Percentiles rank a stretch among this genome's conserved stretches.
Evolutionary conservation across 1,139 yeast genomes (phyloP).

Genomic region (Zygoascus hellenicus): DNA sequence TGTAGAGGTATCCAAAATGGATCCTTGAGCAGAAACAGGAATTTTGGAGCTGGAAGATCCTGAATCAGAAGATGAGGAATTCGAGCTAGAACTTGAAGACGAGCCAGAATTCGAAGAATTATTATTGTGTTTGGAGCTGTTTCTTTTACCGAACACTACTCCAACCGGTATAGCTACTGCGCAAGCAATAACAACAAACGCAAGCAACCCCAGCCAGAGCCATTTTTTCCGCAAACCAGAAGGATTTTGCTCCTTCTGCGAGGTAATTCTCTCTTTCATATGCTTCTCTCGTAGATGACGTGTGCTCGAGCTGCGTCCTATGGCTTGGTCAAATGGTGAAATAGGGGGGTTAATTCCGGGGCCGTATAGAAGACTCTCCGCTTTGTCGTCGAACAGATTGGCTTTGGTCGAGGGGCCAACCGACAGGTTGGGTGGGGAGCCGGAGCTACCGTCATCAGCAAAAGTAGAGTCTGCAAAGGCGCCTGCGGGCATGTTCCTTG

Average conservation of each 20-base stretch:
- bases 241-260: not conserved
- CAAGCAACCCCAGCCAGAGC: slow-evolving; percentile 16
- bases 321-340: no score
- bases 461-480: no score
- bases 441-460: no score
- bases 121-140: not conserved
- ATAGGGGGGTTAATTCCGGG: no score
- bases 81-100: slow-evolving; percentile 6
- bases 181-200: slow-evolving; percentile 21
- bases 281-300: no score
- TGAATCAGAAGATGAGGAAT: not conserved
- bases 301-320: no score
- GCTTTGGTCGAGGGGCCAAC: not conserved
- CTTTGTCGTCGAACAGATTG: not conserved
- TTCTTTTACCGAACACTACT: slow-evolving; percentile 20
- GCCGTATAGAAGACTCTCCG: slow-evolving; percentile 1
- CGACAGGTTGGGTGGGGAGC: no score
- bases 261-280: no score
- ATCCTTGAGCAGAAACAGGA: slow-evolving; percentile 26
- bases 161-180: slow-evolving; percentile 33
- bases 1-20: slow-evolving; percentile 30
- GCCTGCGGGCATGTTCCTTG: no score
- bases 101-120: slow-evolving; percentile 6
- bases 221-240: slow-evolving; percentile 5
- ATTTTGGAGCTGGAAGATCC: slow-evolving; percentile 11